Base-by-base conservation (phyloP, 352 stramenopile species). In the Phytophthora fragariae region DNA sequence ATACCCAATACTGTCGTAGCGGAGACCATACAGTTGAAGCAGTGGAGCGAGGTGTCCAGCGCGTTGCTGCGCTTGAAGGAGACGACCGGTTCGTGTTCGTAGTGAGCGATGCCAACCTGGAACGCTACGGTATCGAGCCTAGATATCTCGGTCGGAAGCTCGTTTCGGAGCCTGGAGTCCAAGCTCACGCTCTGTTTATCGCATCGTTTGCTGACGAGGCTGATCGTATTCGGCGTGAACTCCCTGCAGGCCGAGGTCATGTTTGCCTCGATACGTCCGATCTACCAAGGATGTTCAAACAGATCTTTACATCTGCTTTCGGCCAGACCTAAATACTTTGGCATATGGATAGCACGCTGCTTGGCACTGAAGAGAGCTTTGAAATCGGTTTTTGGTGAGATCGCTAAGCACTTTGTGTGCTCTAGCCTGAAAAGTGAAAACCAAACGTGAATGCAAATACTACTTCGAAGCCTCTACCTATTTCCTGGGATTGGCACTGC, bases 21-120 rank as follows among this genome's bases (percentile, higher is more conserved):
- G 96, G 97, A 24, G 97, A 99, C 70, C 90, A 98, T 71, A 99
- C 97, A 0, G 81, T 99, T 19, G 92, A 98, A 65, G 96, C 95
- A 11, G 97, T 98, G 12, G 81, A 92, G 52, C 68, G 81, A 37
- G 96, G 89, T 7, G 84, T 98, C 21, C 60, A 88, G 57, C 80
- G 86, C 12, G 86, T 97, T 19, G 74, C 75, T 6, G 80, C 90
- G 15, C 70, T 92, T 24, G 81, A 91, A 15, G 79, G 71, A 14
- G 88, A 94, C 68, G 89, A 96, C 41, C 85, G 88, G 56, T 93
- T 97, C 54, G 94, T 99, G 17, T 97, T 99, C 68, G 89, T 97
- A 9, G 91, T 99, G 53, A 98, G 89, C 41, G 97, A 99, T 80
- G 97, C 97, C 44, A 99, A 99, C 68, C 84, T 99, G 5, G 80